These are phyloP conservation scores for Clonostachys rhizophaga DNA, from an alignment of 2,329 filamentous ascomycete genomes.

Conservation along the genomic window DNA sequence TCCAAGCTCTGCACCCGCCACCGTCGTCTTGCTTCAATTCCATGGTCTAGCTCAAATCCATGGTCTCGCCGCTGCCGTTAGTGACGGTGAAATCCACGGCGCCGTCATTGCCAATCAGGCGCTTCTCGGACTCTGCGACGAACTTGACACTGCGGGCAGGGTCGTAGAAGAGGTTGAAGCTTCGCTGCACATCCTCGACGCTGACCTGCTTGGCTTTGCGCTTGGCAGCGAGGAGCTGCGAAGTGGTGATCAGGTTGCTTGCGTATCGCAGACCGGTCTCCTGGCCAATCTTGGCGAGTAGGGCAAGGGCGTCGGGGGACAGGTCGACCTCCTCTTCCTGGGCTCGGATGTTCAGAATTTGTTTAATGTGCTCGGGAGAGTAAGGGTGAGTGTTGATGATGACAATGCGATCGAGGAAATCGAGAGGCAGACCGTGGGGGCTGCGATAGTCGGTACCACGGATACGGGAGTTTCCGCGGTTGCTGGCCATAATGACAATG, in stretches of 20 bases:
- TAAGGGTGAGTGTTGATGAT: slow-evolving; percentile 95
- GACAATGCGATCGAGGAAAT: slow-evolving; percentile 92
- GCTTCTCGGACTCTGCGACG: slow-evolving; percentile 83
- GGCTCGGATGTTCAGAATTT: slow-evolving; percentile 89
- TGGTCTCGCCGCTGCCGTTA: slow-evolving; percentile 44
- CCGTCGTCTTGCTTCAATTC: too few species aligned
- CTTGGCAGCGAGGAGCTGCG: slow-evolving; percentile 82
- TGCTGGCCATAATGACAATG: slow-evolving; percentile 99
- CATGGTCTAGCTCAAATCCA: slow-evolving; percentile 34
- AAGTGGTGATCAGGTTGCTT: slow-evolving; percentile 96
- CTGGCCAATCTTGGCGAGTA: slow-evolving; percentile 92
- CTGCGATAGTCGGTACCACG: slow-evolving; percentile 90
- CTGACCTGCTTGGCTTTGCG: slow-evolving; percentile 78
- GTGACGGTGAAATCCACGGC: slow-evolving; percentile 64
- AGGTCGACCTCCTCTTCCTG: slow-evolving; percentile 95
- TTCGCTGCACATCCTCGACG: slow-evolving; percentile 86
- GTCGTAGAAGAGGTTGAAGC: slow-evolving; percentile 93
- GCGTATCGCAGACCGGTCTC: slow-evolving; percentile 91
- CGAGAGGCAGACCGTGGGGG: slow-evolving; percentile 88
- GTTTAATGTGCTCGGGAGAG: slow-evolving; percentile 75
- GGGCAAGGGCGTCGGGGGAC: slow-evolving; percentile 80
- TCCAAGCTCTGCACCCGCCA: too few species aligned
- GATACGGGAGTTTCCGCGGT: slow-evolving; percentile 86
- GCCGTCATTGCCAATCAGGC: slow-evolving; percentile 85
- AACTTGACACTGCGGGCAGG: slow-evolving; percentile 84